Evolutionary conservation across 2,329 filamentous ascomycete genomes (phyloP).

Genomic region (Drechslerella coelobrocha): DNA sequence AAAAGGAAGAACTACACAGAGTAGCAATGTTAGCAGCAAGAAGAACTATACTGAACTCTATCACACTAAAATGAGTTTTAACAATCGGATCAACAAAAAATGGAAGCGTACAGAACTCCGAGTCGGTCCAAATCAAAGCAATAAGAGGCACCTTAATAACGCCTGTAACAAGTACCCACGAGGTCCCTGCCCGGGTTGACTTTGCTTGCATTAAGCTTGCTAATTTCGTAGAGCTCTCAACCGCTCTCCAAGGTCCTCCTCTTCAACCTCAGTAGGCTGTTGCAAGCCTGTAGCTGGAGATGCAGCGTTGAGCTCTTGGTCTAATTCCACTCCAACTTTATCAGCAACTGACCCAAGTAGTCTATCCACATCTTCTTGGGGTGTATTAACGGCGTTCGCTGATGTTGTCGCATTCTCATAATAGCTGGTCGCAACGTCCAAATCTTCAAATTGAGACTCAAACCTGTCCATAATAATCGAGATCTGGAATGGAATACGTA

Average conservation of each 20-base stretch:
- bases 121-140: not conserved
- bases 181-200: no score
- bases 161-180: no score
- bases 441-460: slow-evolving; percentile 65
- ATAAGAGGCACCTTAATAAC: not conserved
- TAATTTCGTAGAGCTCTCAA: slow-evolving; percentile 63
- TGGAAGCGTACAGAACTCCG: not conserved
- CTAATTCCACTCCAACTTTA: slow-evolving; percentile 82
- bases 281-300: slow-evolving; percentile 65
- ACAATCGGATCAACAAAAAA: no score
- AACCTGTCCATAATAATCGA: slow-evolving; percentile 72
- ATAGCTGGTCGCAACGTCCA: slow-evolving; percentile 65
- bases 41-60: no score
- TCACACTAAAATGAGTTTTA: no score
- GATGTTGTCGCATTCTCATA: slow-evolving; percentile 85
- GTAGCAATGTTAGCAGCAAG: no score
- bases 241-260: slow-evolving; percentile 72
- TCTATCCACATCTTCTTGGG: slow-evolving; percentile 84
- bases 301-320: slow-evolving; percentile 74
- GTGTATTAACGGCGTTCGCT: slow-evolving; percentile 76
- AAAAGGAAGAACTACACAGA: no score
- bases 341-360: slow-evolving; percentile 85
- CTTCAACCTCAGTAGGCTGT: slow-evolving; percentile 77
- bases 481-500: slow-evolving; percentile 61
- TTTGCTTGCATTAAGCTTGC: no score